Evolutionary conservation across 805 yeast species (phyloP), one percentile per base, ranked within the genome.

Genomic region (Blastobotrys chiropterorum): DNA sequence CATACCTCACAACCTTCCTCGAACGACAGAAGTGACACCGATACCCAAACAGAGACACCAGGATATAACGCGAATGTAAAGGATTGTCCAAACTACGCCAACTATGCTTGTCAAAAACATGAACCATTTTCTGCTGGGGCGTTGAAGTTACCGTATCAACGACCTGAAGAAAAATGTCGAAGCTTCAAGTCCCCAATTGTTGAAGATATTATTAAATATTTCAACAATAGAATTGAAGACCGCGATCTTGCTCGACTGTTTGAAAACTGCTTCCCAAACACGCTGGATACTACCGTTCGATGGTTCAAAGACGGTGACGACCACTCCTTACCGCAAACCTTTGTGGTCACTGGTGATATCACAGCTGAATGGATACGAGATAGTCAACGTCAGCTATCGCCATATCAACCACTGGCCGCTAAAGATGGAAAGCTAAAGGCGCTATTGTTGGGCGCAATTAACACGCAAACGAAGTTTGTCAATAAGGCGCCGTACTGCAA

Each of bases 291-390:
- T 0, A 88, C 96, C 0, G 79, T 89, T 46, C 71, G 86, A 50
- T 89, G 89, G 87, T 88, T 83, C 2, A 59, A 66, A 16, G 60
- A 58, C 13, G 40, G 50, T 48, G 42, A 43, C 44, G 46, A 57
- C 52, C 44, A 49, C 49, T 56, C 52, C 19, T 58, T 50, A 7
- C 79, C 90, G 0, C 79, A 81, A 55, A 74, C 95, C 0, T 89
- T 89, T 67, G 78, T 89, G 1, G 92, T 88, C 31, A 89, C 97
- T 0, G 97, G 97, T 7, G 97, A 89, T 63, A 89, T 89, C 51
- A 90, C 87, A 65, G 96, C 96, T 1, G 96, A 89, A 67, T 89
- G 97, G 97, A 70, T 89, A 47, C 70, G 97, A 49, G 97, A 89
- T 66, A 82, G 95, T 1, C 87, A 95, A 0, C 72, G 94, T 59